phyloP scores from a whole-genome alignment of 805 yeast genomes.

The Metschnikowia cubensis region DNA sequence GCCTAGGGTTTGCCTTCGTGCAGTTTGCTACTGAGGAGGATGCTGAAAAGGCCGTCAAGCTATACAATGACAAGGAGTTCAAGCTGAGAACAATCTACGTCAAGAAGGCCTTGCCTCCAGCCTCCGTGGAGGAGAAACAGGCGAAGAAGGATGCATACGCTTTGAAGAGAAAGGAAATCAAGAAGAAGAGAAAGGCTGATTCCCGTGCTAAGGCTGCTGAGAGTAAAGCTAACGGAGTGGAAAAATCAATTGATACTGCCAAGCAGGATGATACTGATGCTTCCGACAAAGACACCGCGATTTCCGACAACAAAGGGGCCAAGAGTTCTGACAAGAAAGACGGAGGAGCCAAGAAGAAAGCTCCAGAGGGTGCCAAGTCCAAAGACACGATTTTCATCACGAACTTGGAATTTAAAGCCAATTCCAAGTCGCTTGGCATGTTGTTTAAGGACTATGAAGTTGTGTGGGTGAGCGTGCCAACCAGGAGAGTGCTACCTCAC shows the following conservation, averaged over 20 bases:
- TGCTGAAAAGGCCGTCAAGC: conserved; percentile 43
- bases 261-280: neutral
- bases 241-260: neutral
- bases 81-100: conserved; percentile 47
- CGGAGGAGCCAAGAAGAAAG: conserved; percentile 6
- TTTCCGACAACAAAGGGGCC: conserved; percentile 1
- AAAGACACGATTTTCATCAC: conserved; percentile 58
- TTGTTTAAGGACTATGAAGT: conserved; percentile 49
- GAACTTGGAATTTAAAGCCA: conserved; percentile 52
- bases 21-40: conserved; percentile 44
- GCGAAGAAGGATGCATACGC: conserved; percentile 32
- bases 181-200: conserved; percentile 16
- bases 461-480: conserved; percentile 57
- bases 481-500: conserved; percentile 42
- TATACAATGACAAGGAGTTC: conserved; percentile 40
- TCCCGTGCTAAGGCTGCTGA: conserved; percentile 8
- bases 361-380: conserved; percentile 52
- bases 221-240: conserved; percentile 5
- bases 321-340: conserved; percentile 1
- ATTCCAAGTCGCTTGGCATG: conserved; percentile 42
- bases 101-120: conserved; percentile 52
- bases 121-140: conserved; percentile 42
- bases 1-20: conserved; percentile 59
- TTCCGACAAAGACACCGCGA: neutral
- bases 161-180: conserved; percentile 21